phyloP scores from a whole-genome alignment of 2,329 filamentous ascomycete genomes.

The Arthrobotrys entomopaga region DNA sequence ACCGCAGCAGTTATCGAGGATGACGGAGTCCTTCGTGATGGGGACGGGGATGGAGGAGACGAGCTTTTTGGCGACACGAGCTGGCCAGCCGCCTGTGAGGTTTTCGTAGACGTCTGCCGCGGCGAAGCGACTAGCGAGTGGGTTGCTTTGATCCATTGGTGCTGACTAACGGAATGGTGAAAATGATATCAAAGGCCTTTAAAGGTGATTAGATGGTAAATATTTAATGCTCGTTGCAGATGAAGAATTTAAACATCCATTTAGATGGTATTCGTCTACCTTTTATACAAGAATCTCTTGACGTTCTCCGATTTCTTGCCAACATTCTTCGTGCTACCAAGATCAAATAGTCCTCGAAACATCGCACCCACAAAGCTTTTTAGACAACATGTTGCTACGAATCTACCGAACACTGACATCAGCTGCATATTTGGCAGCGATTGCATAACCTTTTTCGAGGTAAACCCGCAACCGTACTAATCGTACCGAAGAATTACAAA shows the following conservation, averaged over 20 bases:
- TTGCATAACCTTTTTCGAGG: too few relatives aligned
- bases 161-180: too few relatives aligned
- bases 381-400: too few relatives aligned
- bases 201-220: too few relatives aligned
- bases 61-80: constrained; percentile 33
- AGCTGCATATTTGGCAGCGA: constrained; percentile 2
- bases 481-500: too few relatives aligned
- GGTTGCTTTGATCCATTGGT: neutral
- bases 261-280: too few relatives aligned
- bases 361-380: too few relatives aligned
- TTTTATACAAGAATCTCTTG: neutral
- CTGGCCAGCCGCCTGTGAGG: constrained; percentile 49
- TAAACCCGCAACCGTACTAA: too few relatives aligned
- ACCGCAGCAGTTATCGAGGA: constrained; percentile 50
- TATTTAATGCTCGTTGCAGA: too few relatives aligned
- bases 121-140: constrained; percentile 14
- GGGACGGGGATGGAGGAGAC: constrained; percentile 9
- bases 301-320: neutral
- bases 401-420: neutral
- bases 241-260: too few relatives aligned
- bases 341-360: neutral
- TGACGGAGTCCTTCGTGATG: constrained; percentile 28
- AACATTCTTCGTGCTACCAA: too few relatives aligned
- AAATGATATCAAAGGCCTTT: too few relatives aligned
- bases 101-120: constrained; percentile 46